phyloP scores from a whole-genome alignment of 2,329 filamentous ascomycete genomes.

The Cordyceps pruinosa region DNA sequence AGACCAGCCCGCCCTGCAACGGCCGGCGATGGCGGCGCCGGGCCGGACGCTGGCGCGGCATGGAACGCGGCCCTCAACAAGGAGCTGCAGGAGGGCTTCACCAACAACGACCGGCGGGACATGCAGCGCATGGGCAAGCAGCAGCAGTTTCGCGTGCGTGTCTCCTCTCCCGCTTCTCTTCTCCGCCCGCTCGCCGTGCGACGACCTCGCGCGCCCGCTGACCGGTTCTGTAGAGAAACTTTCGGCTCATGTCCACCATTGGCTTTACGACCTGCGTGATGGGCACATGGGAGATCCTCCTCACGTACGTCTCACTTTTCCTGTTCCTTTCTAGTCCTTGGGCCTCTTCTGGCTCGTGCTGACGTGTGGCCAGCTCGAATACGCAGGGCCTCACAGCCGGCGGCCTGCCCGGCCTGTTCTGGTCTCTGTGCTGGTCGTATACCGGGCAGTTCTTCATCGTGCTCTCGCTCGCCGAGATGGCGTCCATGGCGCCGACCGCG shows the following conservation, averaged over 20 bases:
- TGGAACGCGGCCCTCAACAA: slow-evolving; percentile 9
- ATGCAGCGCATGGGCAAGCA: slow-evolving; percentile 20
- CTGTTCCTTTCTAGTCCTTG: neutral
- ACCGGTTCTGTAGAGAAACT: neutral
- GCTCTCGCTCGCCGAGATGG: slow-evolving; percentile 25
- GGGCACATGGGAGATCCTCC: slow-evolving; percentile 11
- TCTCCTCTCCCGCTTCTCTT: neutral
- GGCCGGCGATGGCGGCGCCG: neutral
- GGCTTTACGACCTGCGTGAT: slow-evolving; percentile 12
- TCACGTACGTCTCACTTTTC: neutral
- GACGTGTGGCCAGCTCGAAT: slow-evolving; percentile 5
- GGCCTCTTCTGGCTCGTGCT: neutral
- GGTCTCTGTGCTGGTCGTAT: slow-evolving; percentile 16
- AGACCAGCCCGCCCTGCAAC: neutral
- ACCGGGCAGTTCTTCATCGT: slow-evolving; percentile 8
- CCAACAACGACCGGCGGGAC: slow-evolving; percentile 15
- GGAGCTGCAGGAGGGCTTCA: slow-evolving; percentile 14
- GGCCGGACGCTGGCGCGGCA: neutral
- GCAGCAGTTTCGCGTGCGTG: slow-evolving; percentile 9
- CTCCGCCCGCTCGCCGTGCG: neutral
- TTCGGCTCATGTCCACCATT: slow-evolving; percentile 9
- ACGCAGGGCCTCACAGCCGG: slow-evolving; percentile 16
- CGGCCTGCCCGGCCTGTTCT: slow-evolving; percentile 17
- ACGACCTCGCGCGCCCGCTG: neutral
- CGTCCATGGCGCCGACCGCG: slow-evolving; percentile 37